Evolutionary conservation across 805 yeast genomes (phyloP), one percentile per base, ranked within the genome.

Genomic region (Zygosaccharomyces gambellarensis): DNA sequence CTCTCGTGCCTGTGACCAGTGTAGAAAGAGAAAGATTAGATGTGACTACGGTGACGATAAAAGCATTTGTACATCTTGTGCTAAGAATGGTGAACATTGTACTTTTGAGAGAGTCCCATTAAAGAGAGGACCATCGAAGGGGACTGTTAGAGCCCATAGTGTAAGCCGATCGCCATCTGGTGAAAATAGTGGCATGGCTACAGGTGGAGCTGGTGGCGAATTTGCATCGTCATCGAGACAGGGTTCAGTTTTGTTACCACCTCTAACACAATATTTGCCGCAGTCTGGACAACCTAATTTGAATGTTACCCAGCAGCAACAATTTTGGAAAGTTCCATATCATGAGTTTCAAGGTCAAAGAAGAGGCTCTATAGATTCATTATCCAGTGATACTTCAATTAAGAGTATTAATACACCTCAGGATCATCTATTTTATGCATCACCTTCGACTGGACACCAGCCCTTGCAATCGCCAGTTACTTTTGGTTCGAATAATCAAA

Each of bases 51-150:
- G 75, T 23, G 66, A 73, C 4, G 71, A 77, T 17, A 77, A 70
- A 56, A 68, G 70, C 8, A 75, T 81, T n/a, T 86, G 95, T 63
- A 68, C 82, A 11, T 82, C 79, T 54, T 86, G 95, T 64, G 61
- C 68, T 12, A 81, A 80, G 60, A 80, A 74, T 57, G 75, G 74
- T 42, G 89, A 83, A 42, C 62, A 60, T 2, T 86, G 95, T 63
- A 73, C 84, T 1, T 86, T 85, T 62, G 82, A 83, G 21, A 71
- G 92, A 44, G 75, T 82, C 1, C 95, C 90, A 0, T 63, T 86
- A 62, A 86, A 86, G 58, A 69, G 95, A 56, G 95, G 95, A 0
- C 95, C 95, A 0, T 75, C 85, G 0, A 86, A 85, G 59, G 92
- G 92, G 1, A 83, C 79, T 55, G 71, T 74, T n/a, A 67, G 75